These are phyloP conservation scores for Gentiana dahurica DNA, from an alignment of 257 asterid species.

Conservation along the genomic window DNA sequence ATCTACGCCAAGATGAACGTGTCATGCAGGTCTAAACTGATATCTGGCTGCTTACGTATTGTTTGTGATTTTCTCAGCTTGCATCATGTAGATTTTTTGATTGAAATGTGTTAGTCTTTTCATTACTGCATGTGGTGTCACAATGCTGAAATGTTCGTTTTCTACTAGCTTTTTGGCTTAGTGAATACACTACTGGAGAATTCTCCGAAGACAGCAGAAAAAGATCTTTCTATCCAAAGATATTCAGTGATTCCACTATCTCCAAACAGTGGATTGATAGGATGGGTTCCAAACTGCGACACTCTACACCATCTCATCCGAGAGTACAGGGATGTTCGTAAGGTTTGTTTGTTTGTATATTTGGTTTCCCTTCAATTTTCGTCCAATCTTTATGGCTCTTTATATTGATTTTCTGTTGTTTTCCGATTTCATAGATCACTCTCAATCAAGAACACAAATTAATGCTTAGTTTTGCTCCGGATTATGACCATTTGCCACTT, in stretches of 20 bases:
- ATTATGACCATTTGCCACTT: constrained; percentile 92
- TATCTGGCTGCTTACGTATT: constrained; percentile 4
- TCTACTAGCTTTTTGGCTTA: constrained; percentile 81
- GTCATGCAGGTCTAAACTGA: constrained; percentile 81
- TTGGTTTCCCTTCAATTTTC: neutral
- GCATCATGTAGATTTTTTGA: neutral
- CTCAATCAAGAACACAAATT: constrained; percentile 95
- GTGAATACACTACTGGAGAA: constrained; percentile 87
- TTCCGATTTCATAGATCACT: constrained; percentile 49
- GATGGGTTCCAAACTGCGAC: constrained; percentile 98
- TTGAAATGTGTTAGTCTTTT: too few relatives aligned
- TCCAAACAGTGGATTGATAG: constrained; percentile 95
- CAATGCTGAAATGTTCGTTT: constrained; percentile 11
- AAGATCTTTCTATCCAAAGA: constrained; percentile 91
- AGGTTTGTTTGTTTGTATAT: constrained; percentile 34
- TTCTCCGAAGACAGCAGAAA: constrained; percentile 89
- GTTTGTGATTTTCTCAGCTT: neutral
- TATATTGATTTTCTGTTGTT: constrained; percentile 12
- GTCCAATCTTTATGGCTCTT: constrained; percentile 7
- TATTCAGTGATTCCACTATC: constrained; percentile 93
- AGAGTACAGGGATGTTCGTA: constrained; percentile 93
- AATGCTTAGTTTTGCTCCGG: constrained; percentile 96
- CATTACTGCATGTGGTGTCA: too few relatives aligned
- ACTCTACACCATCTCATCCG: constrained; percentile 93
- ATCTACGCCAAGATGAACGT: constrained; percentile 99